Conservation (phyloP, 208 protist species). For the Leishmania gerbilli region DNA sequence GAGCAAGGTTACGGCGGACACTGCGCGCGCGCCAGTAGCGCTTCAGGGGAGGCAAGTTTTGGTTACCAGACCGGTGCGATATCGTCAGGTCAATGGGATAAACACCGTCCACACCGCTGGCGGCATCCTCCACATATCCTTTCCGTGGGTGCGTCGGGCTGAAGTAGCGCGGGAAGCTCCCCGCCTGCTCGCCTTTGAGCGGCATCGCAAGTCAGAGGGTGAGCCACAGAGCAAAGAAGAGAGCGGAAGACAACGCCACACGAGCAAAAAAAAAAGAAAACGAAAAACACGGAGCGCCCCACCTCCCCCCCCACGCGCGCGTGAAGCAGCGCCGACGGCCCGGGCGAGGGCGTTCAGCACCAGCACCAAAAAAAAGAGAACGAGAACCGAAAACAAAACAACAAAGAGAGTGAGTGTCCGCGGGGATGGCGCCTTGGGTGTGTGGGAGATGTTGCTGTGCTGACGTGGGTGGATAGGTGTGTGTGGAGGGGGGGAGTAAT, state of each 20-base stretch:
- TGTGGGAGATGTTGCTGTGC: not conserved
- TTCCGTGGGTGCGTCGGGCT: conserved; percentile 10
- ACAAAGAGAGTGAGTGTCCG: not conserved
- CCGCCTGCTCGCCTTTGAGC: not conserved
- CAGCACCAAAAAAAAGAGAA: not conserved
- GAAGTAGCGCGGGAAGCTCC: conserved; percentile 4
- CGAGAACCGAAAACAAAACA: not conserved
- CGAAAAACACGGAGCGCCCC: not conserved
- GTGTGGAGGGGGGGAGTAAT: not conserved
- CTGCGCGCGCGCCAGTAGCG: conserved; percentile 55
- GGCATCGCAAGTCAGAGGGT: conserved; percentile 3
- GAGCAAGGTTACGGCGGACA: conserved; percentile 39
- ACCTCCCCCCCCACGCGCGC: not conserved
- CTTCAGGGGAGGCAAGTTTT: conserved; percentile 41
- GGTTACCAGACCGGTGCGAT: conserved; percentile 33
- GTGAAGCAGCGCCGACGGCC: not conserved
- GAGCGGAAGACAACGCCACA: not conserved
- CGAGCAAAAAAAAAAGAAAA: not conserved
- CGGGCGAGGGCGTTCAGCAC: no score
- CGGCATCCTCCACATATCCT: conserved; percentile 3
- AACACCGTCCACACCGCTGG: conserved; percentile 14
- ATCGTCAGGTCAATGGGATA: conserved; percentile 56
- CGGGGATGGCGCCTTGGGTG: not conserved
- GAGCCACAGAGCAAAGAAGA: not conserved
- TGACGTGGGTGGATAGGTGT: not conserved